A percentile compares a stretch with the other conserved stretches of the same genome.
phyloP scores from a whole-genome alignment of 768 basidiomycete species.

The Mycena latifolia region DNA sequence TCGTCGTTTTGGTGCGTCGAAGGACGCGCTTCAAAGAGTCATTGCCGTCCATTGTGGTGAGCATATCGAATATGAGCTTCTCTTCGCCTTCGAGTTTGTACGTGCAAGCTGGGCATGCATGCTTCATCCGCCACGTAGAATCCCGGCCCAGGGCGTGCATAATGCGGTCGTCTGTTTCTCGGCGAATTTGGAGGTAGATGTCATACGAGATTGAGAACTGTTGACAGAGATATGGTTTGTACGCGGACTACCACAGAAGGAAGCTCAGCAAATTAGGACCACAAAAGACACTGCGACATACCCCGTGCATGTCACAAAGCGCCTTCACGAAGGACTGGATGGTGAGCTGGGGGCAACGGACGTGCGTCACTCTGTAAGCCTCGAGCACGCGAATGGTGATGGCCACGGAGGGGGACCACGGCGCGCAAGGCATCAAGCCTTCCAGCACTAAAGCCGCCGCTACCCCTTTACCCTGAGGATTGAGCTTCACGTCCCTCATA shows the following conservation, averaged over 20 bases:
- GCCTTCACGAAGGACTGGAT: slow-evolving; percentile 33
- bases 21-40: slow-evolving; percentile 38
- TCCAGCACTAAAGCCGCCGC: neutral
- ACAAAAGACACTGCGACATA: slow-evolving; percentile 5
- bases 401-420: slow-evolving; percentile 16
- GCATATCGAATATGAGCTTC: no score
- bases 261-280: no score
- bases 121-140: slow-evolving; percentile 37
- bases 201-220: slow-evolving; percentile 39
- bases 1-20: neutral
- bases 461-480: neutral
- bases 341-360: slow-evolving; percentile 30
- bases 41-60: no score
- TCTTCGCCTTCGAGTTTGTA: slow-evolving; percentile 36
- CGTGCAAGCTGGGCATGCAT: slow-evolving; percentile 44
- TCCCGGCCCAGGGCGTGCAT: slow-evolving; percentile 35
- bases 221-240: neutral
- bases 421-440: slow-evolving; percentile 27
- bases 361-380: slow-evolving; percentile 19
- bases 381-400: slow-evolving; percentile 25
- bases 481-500: neutral
- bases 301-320: slow-evolving; percentile 33
- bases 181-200: slow-evolving; percentile 35
- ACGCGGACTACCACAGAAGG: slow-evolving; percentile 3
- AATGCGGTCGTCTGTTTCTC: slow-evolving; percentile 20